Base-by-base conservation (phyloP, 352 stramenopile genomes). In the Pythium apleroticum region DNA sequence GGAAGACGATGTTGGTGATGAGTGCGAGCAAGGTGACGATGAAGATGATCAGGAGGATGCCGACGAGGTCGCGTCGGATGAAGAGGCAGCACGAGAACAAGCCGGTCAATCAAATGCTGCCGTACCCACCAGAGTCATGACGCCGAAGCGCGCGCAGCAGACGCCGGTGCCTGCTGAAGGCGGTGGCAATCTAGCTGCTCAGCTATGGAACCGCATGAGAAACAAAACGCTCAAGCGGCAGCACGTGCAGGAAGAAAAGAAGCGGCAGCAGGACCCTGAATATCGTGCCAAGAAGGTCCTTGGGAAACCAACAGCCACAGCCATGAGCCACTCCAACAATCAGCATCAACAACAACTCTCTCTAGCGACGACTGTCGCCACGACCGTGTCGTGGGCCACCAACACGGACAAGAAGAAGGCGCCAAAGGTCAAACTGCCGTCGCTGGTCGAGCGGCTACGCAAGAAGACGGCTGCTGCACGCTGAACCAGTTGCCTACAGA, bases 121-220 rank as follows among this genome's bases (percentile, higher is more conserved):
- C 8, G 4, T 22, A 33, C 17, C 11, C 5, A 11, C 12, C 9
- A 45, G 49, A 37, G 17, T 7, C 22, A 27, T 20, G 3, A 52
- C 28, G 14, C 57, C 57, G 3, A 57, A 39, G 46, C 28, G 2
- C 28, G 19, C 35, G 15, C 41, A 27, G n/a, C 19, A 48, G 25
- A 17, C 50, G 27, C 11, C 12, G 1, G 10, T 48, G 14, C 27
- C 58, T 6, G 52, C 50, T 39, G 60, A 43, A 25, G 33, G 45
- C 35, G 37, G 56, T 22, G 55, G 59, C 19, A 66, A 72, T 33
- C 59, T 86, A 10, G 78, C 81, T 8, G 72, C 72, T 4, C 71
- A 69, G 7, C 60, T 92, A 3, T 92, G 82, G 81, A 86, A 81
- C 49, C 85, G 84, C 33, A 92, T 92, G 84, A 73, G 74, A 15